Percentiles rank a stretch among this genome's conserved stretches.
Evolutionary conservation across 192 early-diverging fungal species (phyloP).

Genomic region (Lunasporangiospora selenospora): DNA sequence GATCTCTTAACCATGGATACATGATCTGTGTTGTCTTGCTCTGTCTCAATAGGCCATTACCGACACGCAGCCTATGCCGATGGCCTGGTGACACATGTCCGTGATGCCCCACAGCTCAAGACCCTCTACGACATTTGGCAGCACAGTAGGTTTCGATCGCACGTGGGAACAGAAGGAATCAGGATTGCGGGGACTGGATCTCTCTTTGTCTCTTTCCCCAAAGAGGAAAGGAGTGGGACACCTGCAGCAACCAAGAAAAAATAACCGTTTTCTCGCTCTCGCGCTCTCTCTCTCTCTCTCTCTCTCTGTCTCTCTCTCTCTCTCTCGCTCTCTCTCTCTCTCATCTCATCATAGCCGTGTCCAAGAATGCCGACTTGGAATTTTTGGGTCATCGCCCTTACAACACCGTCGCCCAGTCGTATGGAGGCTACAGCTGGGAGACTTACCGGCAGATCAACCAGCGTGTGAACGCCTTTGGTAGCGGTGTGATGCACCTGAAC

Average conservation of each 20-base stretch:
- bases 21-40: no score
- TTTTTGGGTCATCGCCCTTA: slow-evolving; percentile 72
- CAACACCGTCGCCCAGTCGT: slow-evolving; percentile 63
- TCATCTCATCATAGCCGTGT: slow-evolving; percentile 50
- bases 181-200: background rate
- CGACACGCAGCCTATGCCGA: slow-evolving; percentile 49
- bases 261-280: no score
- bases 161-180: background rate
- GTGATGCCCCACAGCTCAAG: slow-evolving; percentile 54
- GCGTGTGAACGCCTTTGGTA: slow-evolving; percentile 69
- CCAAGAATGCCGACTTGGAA: slow-evolving; percentile 55
- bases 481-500: slow-evolving; percentile 69
- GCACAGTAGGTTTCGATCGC: slow-evolving; percentile 43
- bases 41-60: slow-evolving; percentile 57
- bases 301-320: background rate
- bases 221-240: no score
- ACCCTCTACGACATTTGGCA: slow-evolving; percentile 57
- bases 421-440: slow-evolving; percentile 74
- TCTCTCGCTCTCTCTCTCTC: background rate
- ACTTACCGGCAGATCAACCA: slow-evolving; percentile 70
- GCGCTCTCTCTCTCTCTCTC: background rate
- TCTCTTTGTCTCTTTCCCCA: background rate
- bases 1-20: no score
- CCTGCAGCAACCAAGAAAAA: no score
- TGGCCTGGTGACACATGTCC: slow-evolving; percentile 35